Evolutionary conservation across 1,139 yeast genomes (phyloP), one percentile per base, ranked within the genome.

Genomic region (Meyerozyma sp.): DNA sequence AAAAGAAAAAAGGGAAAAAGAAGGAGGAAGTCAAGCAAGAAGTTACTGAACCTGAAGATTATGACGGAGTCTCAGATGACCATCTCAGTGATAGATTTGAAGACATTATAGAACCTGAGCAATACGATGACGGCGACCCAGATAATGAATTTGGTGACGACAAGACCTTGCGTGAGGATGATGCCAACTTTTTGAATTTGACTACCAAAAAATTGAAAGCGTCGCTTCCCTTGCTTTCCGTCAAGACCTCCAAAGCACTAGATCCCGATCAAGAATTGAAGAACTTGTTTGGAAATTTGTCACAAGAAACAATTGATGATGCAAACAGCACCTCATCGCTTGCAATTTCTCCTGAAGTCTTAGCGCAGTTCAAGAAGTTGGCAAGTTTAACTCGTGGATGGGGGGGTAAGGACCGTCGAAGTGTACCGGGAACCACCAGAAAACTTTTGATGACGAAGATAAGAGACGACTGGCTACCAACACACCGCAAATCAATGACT

Each of bases 251-350:
- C 4, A 77, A 75, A 45, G 78, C 82, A 48, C 68, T 89, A 39
- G 95, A 89, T 57, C 87, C 95, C 3, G 95, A 88, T 54, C 77
- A 79, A 40, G 97, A 89, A 57, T 82, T 86, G 58, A 77, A 79
- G 43, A 71, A 75, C 46, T 64, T 89, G 40, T 88, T 89, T 65
- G 96, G 94, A 6, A 81, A 83, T 50, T 63, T 86, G 10, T 83
- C 93, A 0, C 60, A 76, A 11, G 85, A 82, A 39, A 80, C 86
- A 0, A 70, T 85, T 13, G 84, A 82, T 43, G 93, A 84, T 59
- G 91, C 89, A 0, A 87, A 84, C 51, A 75, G 85, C 7, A 70
- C 82, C 4, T 67, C 82, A 1, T 70, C 83, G 1, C 57, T 76
- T 28, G 79, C 84, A 27, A 73, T 79, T 1, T 73, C 85, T 0